Evolutionary conservation across 345 rosid genomes (phyloP).

Genomic region (Erucastrum elatum): DNA sequence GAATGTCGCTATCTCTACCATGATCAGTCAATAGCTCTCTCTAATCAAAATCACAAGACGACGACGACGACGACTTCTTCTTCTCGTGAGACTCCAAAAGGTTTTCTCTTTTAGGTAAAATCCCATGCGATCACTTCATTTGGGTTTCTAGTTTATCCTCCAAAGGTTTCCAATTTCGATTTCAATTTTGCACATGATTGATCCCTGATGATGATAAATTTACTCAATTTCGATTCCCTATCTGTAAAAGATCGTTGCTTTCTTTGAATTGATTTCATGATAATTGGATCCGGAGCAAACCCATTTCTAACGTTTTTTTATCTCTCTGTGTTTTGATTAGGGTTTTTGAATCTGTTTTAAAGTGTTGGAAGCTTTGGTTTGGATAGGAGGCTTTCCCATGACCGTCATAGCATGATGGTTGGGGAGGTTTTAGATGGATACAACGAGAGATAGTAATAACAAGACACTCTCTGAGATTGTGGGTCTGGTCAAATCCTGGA

Average conservation of each 20-base stretch:
- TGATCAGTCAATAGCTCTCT: neutral
- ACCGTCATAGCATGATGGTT: conserved; percentile 70
- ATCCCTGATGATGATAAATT: neutral
- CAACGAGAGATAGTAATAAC: conserved; percentile 46
- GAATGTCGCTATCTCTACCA: neutral
- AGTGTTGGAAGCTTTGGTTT: neutral
- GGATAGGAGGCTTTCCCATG: neutral
- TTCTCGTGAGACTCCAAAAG: neutral
- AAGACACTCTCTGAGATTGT: conserved; percentile 61
- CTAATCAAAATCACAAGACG: neutral
- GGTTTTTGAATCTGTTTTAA: no score
- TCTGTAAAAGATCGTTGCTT: neutral
- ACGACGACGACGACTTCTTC: neutral
- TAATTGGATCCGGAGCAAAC: neutral
- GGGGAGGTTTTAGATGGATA: conserved; percentile 59
- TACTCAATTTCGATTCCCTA: neutral
- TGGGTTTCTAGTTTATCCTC: neutral
- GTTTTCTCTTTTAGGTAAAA: neutral
- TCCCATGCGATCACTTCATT: neutral
- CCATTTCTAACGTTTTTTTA: neutral
- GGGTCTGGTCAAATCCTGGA: conserved; percentile 59
- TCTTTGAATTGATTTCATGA: neutral
- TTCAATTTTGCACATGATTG: neutral
- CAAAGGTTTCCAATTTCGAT: neutral
- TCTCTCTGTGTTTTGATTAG: neutral